Percentiles rank a stretch among this genome's conserved stretches.
These are phyloP conservation scores for Lactarius hatsudake DNA, from an alignment of 768 basidiomycete genomes.

Conservation along the genomic window DNA sequence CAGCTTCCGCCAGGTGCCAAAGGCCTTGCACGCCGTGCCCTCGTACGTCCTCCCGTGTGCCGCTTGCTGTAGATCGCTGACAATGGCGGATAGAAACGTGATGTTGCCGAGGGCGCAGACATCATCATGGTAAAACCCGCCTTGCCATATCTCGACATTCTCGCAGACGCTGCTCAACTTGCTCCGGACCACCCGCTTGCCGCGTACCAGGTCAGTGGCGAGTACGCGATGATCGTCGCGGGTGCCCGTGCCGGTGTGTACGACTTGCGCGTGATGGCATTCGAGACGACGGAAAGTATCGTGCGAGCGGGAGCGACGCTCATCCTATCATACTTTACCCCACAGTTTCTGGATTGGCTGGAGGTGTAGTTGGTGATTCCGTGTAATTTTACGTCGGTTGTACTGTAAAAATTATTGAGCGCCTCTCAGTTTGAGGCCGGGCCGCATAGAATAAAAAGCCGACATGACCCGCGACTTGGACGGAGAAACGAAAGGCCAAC, in stretches of 20 bases:
- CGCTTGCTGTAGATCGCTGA: not conserved
- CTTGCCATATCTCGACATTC: slow-evolving; percentile 94
- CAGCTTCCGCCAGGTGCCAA: slow-evolving; percentile 88
- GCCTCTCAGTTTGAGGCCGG: not conserved
- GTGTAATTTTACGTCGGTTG: too few species aligned
- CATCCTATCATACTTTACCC: slow-evolving; percentile 94
- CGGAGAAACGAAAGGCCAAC: not conserved
- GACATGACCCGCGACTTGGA: not conserved
- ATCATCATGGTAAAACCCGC: slow-evolving; percentile 99
- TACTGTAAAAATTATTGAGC: not conserved
- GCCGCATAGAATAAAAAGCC: not conserved
- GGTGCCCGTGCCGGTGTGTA: slow-evolving; percentile 95
- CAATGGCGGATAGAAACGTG: slow-evolving; percentile 62
- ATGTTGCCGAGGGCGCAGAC: slow-evolving; percentile 89
- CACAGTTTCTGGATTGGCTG: slow-evolving; percentile 91
- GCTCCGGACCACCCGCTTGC: slow-evolving; percentile 90
- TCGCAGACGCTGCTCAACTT: slow-evolving; percentile 80
- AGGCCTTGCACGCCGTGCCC: slow-evolving; percentile 89
- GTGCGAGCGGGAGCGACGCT: slow-evolving; percentile 87
- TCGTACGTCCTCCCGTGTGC: slow-evolving; percentile 51
- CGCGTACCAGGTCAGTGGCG: slow-evolving; percentile 96
- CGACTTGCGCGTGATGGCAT: slow-evolving; percentile 87
- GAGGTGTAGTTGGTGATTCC: slow-evolving; percentile 31
- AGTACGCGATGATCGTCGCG: slow-evolving; percentile 96
- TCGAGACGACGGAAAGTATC: slow-evolving; percentile 90